These are phyloP conservation scores for Alternaria metachromatica DNA, from an alignment of 2,329 filamentous ascomycete species.

Conservation along the genomic window DNA sequence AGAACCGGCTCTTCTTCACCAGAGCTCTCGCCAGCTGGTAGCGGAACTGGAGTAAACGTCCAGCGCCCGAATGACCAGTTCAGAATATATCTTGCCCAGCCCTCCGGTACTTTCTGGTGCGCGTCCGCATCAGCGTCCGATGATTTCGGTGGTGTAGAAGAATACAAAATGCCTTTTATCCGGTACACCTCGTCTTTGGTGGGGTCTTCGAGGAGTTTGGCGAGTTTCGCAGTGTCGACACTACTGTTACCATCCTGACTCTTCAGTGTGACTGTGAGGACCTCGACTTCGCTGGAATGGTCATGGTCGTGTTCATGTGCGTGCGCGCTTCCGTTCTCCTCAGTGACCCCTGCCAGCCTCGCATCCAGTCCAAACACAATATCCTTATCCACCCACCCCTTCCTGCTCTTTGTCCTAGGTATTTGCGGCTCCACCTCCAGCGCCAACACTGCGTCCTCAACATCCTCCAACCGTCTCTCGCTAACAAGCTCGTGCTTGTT, in stretches of 20 bases:
- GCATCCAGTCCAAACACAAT: conserved; percentile 89
- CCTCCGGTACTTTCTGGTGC: conserved; percentile 44
- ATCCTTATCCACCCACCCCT: conserved; percentile 77
- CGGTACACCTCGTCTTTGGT: conserved; percentile 95
- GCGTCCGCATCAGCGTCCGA: conserved; percentile 48
- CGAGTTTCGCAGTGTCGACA: conserved; percentile 63
- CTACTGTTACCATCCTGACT: conserved; percentile 59
- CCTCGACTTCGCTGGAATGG: conserved; percentile 88
- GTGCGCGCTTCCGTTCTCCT: conserved; percentile 52
- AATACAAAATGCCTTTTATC: conserved; percentile 76
- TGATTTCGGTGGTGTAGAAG: conserved; percentile 54
- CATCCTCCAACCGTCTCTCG: conserved; percentile 77
- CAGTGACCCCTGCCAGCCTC: conserved; percentile 66
- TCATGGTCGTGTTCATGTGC: conserved; percentile 56
- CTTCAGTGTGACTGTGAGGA: conserved; percentile 77
- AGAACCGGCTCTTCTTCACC: conserved; percentile 61
- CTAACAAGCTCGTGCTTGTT: conserved; percentile 88
- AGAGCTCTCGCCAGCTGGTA: conserved; percentile 43
- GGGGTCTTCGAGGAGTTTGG: conserved; percentile 69
- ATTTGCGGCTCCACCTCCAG: conserved; percentile 75
- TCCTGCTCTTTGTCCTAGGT: conserved; percentile 84
- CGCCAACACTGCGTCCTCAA: conserved; percentile 79
- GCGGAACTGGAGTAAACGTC: conserved; percentile 75
- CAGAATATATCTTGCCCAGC: conserved; percentile 74
- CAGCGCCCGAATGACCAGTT: conserved; percentile 99